These are phyloP conservation scores for Maudiozyma bulderi DNA, from an alignment of 805 yeast species.

Conservation along the genomic window DNA sequence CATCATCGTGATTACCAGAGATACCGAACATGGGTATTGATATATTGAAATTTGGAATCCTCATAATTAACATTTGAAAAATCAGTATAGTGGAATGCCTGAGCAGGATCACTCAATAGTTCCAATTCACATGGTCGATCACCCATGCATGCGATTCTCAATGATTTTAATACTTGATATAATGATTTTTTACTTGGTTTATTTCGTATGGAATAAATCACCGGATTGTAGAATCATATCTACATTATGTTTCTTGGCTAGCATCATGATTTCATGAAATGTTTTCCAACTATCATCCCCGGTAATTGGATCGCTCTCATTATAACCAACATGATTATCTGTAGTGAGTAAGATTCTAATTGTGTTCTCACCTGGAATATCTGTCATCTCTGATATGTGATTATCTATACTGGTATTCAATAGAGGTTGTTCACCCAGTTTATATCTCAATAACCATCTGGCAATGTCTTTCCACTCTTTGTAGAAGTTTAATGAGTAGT, in stretches of 20 bases:
- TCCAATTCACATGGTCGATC: slow-evolving; percentile 82
- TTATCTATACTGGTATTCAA: neutral
- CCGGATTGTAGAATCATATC: slow-evolving; percentile 92
- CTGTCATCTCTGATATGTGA: slow-evolving; percentile 7
- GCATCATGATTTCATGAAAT: slow-evolving; percentile 68
- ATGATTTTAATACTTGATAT: slow-evolving; percentile 67
- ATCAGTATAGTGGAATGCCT: slow-evolving; percentile 48
- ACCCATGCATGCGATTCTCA: slow-evolving; percentile 68
- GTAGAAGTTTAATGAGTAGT: too few relatives aligned
- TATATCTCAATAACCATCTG: too few relatives aligned
- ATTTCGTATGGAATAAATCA: slow-evolving; percentile 83
- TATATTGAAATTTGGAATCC: slow-evolving; percentile 79
- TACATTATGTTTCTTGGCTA: slow-evolving; percentile 62
- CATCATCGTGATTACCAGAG: slow-evolving; percentile 94
- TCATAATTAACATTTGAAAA: slow-evolving; percentile 73
- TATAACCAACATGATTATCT: slow-evolving; percentile 93
- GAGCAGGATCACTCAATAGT: slow-evolving; percentile 66
- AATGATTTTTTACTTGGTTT: slow-evolving; percentile 81
- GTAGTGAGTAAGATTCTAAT: slow-evolving; percentile 76
- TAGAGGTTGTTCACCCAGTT: neutral
- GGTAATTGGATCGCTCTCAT: slow-evolving; percentile 79
- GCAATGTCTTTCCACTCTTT: neutral
- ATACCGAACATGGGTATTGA: slow-evolving; percentile 87
- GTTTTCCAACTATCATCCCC: slow-evolving; percentile 87
- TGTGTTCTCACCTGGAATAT: slow-evolving; percentile 40